Percentiles rank a stretch among this genome's conserved stretches.
These are phyloP conservation scores for Globisporangium okanoganense DNA, from an alignment of 352 stramenopile species.

Conservation along the genomic window DNA sequence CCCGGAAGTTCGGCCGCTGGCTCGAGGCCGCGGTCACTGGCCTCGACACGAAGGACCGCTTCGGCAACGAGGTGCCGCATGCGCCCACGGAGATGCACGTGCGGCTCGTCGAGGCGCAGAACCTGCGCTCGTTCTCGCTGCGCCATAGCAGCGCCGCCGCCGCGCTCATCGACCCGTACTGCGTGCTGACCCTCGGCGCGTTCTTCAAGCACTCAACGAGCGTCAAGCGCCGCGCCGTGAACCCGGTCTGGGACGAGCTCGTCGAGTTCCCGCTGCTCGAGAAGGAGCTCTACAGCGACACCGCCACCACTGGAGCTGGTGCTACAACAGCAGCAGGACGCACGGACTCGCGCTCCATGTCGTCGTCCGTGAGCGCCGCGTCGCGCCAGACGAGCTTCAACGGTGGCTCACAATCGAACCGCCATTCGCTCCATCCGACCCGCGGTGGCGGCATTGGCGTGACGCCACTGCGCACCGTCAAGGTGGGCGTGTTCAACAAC, in stretches of 20 bases:
- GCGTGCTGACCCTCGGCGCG: conserved; percentile 33
- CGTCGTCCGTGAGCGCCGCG: not conserved
- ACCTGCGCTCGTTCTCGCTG: conserved; percentile 30
- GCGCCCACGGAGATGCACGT: conserved; percentile 58
- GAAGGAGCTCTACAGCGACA: conserved; percentile 16
- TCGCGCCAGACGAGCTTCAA: conserved; percentile 12
- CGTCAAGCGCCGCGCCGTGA: conserved; percentile 33
- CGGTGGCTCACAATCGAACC: not conserved
- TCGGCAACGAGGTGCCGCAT: conserved; percentile 29
- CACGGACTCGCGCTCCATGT: not conserved
- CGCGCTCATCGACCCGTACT: conserved; percentile 45
- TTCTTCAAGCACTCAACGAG: conserved; percentile 36
- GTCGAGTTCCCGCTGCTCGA: conserved; percentile 26
- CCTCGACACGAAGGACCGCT: conserved; percentile 39
- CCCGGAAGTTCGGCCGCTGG: conserved; percentile 46
- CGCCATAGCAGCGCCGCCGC: conserved; percentile 19
- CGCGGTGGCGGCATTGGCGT: not conserved
- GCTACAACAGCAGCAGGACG: not conserved
- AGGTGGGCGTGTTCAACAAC: conserved; percentile 51
- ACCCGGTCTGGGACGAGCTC: conserved; percentile 37
- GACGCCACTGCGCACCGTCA: conserved; percentile 28
- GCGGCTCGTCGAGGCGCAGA: conserved; percentile 42
- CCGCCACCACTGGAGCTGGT: not conserved
- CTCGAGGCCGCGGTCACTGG: conserved; percentile 35
- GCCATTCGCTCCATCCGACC: not conserved